Evolutionary conservation across 2,329 filamentous ascomycete genomes (phyloP).

Genomic region (Westerdykella ornata): DNA sequence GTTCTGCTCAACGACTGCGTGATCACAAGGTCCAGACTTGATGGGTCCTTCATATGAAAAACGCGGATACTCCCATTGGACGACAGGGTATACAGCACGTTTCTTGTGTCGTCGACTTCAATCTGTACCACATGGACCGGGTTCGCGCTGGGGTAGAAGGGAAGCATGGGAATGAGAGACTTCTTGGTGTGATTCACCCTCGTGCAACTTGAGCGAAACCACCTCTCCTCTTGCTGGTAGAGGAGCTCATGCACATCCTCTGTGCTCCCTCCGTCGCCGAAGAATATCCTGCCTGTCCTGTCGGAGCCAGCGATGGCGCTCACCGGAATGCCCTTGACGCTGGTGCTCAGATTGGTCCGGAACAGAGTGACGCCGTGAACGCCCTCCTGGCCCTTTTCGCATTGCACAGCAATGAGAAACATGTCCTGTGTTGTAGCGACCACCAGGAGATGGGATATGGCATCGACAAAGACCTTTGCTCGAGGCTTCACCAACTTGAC

Average conservation of each 20-base stretch:
- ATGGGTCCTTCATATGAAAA: constrained; percentile 69
- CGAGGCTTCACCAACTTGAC: constrained; percentile 83
- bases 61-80: constrained; percentile 82
- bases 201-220: constrained; percentile 83
- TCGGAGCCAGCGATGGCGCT: constrained; percentile 70
- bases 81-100: constrained; percentile 85
- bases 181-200: constrained; percentile 81
- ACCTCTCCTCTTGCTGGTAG: constrained; percentile 95
- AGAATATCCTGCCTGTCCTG: constrained; percentile 85
- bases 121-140: constrained; percentile 68
- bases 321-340: constrained; percentile 69
- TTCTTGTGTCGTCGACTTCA: constrained; percentile 79
- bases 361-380: constrained; percentile 71
- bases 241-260: constrained; percentile 90
- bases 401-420: constrained; percentile 75
- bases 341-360: constrained; percentile 77
- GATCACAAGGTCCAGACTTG: constrained; percentile 49
- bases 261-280: constrained; percentile 63
- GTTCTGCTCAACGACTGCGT: constrained; percentile 49
- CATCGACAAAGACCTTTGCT: constrained; percentile 75
- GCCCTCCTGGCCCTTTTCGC: constrained; percentile 57
- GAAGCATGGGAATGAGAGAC: constrained; percentile 48
- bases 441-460: constrained; percentile 82
- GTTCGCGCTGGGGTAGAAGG: constrained; percentile 20
- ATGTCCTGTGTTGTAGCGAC: constrained; percentile 83